These are phyloP conservation scores for Parafenestella ontariensis DNA, from an alignment of 2,329 filamentous ascomycete species.

Conservation along the genomic window DNA sequence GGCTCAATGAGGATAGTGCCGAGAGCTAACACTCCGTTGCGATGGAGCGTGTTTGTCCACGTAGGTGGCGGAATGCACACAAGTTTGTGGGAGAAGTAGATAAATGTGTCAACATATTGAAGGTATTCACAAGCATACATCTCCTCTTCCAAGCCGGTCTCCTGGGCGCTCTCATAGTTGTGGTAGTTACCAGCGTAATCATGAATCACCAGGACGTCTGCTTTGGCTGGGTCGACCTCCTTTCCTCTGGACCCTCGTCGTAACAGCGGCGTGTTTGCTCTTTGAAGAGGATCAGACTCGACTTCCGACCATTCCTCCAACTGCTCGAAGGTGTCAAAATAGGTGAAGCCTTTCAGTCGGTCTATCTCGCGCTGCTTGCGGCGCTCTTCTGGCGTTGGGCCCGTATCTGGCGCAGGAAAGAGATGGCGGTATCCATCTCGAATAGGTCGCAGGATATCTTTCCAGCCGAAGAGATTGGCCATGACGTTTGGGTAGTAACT, in stretches of 20 bases:
- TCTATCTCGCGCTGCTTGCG: slow-evolving; percentile 39
- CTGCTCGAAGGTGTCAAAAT: slow-evolving; percentile 52
- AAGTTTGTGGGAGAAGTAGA: slow-evolving; percentile 59
- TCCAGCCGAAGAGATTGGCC: slow-evolving; percentile 43
- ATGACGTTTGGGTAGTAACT: slow-evolving; percentile 10
- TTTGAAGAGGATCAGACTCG: slow-evolving; percentile 45
- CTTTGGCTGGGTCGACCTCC: slow-evolving; percentile 9
- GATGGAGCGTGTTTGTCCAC: slow-evolving; percentile 57
- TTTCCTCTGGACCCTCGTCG: slow-evolving; percentile 13
- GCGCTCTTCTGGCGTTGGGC: slow-evolving; percentile 44
- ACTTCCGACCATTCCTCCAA: slow-evolving; percentile 43
- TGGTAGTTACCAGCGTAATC: slow-evolving; percentile 55
- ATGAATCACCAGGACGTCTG: slow-evolving; percentile 47
- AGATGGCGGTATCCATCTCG: slow-evolving; percentile 49
- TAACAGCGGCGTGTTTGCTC: slow-evolving; percentile 49
- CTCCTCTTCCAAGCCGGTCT: slow-evolving; percentile 34
- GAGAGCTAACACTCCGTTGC: slow-evolving; percentile 53
- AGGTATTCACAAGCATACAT: slow-evolving; percentile 54
- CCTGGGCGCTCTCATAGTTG: slow-evolving; percentile 50
- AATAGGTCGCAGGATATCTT: slow-evolving; percentile 49
- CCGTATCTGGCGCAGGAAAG: slow-evolving; percentile 44
- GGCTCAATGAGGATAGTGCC: slow-evolving; percentile 56
- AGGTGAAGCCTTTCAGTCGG: slow-evolving; percentile 48
- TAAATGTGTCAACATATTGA: slow-evolving; percentile 53
- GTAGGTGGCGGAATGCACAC: slow-evolving; percentile 54